Evolutionary conservation across 495 filamentous ascomycete genomes (phyloP).

Genomic region (Tuber umbilicatum): DNA sequence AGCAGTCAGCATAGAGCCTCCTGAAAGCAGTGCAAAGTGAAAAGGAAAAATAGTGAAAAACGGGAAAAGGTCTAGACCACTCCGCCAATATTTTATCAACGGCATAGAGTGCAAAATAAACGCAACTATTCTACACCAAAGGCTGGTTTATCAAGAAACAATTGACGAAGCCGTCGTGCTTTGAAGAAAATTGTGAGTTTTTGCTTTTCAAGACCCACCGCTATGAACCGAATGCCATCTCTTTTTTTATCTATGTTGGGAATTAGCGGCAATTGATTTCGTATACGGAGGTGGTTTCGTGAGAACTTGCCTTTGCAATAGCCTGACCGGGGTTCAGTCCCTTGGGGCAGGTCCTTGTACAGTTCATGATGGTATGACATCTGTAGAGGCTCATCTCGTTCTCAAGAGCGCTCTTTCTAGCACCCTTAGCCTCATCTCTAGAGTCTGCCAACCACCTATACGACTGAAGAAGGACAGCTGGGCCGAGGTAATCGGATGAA

Average conservation of each 20-base stretch:
- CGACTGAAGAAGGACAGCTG: constrained; percentile 89
- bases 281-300: constrained; percentile 51
- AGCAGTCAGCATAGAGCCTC: background rate
- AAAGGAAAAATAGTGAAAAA: background rate
- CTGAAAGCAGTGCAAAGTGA: background rate
- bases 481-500: constrained; percentile 92
- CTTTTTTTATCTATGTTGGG: constrained; percentile 73
- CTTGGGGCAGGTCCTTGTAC: constrained; percentile 94
- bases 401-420: constrained; percentile 84
- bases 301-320: constrained; percentile 96
- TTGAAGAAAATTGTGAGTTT: background rate
- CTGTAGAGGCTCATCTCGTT: constrained; percentile 98
- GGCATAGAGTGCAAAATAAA: background rate
- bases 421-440: constrained; percentile 75
- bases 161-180: background rate
- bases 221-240: constrained; percentile 60
- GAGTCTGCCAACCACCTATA: constrained; percentile 95
- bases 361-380: constrained; percentile 99
- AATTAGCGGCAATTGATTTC: background rate
- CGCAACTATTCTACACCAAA: background rate
- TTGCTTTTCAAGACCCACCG: background rate
- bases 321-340: constrained; percentile 90
- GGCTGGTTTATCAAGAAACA: background rate
- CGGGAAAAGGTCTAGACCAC: background rate
- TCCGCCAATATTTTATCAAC: background rate